Conservation (phyloP, 2,329 filamentous ascomycete species). For the Talaromyces pinophilus region DNA sequence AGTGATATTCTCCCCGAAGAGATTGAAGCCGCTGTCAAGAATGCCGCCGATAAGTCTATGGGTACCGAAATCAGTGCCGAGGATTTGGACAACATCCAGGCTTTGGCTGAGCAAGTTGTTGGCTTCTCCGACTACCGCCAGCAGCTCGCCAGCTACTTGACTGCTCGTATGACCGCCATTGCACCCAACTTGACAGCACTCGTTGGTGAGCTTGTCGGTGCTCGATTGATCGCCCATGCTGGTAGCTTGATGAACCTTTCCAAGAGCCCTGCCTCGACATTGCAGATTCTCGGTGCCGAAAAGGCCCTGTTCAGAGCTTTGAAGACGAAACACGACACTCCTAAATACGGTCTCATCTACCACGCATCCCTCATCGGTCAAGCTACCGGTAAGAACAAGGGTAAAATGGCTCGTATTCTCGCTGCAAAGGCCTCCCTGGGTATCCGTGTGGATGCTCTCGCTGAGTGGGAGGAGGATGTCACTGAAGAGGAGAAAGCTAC, state of each 20-base stretch:
- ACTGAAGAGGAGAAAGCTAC: constrained; percentile 88
- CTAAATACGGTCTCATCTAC: constrained; percentile 96
- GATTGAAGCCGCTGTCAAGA: constrained; percentile 87
- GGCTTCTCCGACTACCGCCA: constrained; percentile 86
- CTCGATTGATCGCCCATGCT: constrained; percentile 89
- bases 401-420: constrained; percentile 96
- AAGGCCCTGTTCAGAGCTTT: constrained; percentile 97
- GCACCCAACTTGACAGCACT: constrained; percentile 93
- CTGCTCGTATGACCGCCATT: constrained; percentile 92
- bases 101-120: constrained; percentile 90
- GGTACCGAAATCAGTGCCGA: constrained; percentile 93
- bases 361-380: constrained; percentile 93
- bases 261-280: constrained; percentile 91
- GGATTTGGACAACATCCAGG: constrained; percentile 89
- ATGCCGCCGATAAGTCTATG: constrained; percentile 95
- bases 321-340: constrained; percentile 98
- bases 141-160: constrained; percentile 84
- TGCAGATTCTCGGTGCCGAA: constrained; percentile 97
- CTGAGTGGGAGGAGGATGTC: constrained; percentile 72
- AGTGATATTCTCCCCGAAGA: constrained; percentile 92
- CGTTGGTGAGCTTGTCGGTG: constrained; percentile 90
- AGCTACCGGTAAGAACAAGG: constrained; percentile 97
- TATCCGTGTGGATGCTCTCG: constrained; percentile 86
- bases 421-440: constrained; percentile 91
- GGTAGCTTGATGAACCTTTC: constrained; percentile 93